Evolutionary conservation across 257 asterid genomes (phyloP).

Genomic region (Eucommia ulmoides): DNA sequence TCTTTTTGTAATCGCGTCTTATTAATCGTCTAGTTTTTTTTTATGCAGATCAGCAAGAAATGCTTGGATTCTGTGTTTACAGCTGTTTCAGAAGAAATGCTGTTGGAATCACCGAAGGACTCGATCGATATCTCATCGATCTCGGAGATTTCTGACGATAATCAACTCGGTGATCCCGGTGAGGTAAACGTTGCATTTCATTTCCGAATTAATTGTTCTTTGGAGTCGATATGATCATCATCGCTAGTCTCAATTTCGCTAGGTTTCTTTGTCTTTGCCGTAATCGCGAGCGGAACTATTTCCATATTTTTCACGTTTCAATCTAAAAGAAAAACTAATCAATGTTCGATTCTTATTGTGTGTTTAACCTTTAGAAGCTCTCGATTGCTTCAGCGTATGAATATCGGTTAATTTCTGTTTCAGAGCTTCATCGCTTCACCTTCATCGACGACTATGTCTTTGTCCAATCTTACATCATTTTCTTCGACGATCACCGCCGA

Average conservation of each 20-base stretch:
- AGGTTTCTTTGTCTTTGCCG: not conserved
- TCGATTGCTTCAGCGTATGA: not conserved
- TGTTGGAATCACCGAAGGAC: not conserved
- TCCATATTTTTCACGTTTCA: too few relatives aligned
- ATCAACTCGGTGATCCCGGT: not conserved
- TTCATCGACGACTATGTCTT: not conserved
- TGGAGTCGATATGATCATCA: not conserved
- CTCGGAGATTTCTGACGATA: not conserved
- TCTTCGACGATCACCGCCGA: not conserved
- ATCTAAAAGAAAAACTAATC: not conserved
- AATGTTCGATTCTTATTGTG: not conserved
- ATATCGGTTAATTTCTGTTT: not conserved
- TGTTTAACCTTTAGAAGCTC: not conserved
- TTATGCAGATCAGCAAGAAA: not conserved
- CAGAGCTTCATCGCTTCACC: not conserved
- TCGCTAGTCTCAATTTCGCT: not conserved
- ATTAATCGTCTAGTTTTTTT: not conserved
- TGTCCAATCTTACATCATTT: not conserved
- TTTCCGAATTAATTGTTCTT: not conserved
- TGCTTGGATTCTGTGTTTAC: not conserved
- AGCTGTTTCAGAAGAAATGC: not conserved
- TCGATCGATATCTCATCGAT: not conserved
- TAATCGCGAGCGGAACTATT: not conserved
- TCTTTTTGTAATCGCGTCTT: not conserved
- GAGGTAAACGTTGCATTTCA: not conserved